Evolutionary conservation across 441 rosid genomes (phyloP), one percentile per base, ranked within the genome.

Genomic region (Adansonia grandidieri): DNA sequence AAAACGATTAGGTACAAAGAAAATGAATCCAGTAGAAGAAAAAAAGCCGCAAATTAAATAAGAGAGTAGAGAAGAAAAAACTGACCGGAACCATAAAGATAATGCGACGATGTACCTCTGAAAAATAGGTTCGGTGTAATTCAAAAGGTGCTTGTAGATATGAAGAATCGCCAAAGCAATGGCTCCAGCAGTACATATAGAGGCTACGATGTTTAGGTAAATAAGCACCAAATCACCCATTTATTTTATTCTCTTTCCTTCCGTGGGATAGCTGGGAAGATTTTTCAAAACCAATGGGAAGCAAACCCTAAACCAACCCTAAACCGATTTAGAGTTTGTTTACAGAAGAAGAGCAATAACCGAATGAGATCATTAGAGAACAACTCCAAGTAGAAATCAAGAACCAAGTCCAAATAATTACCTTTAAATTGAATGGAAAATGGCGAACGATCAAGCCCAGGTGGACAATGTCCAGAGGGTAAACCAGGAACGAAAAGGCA

Each of bases 81-180:
- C 98, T 85, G 17, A 96, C 98, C 74, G 98, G 99, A 73, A 95
- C 98, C 97, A 93, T 95, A 69, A 93, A 91, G 85, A 95, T 88
- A 63, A 94, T 94, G 74, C 97, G 94, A 94, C 98, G 20, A 93
- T 93, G 68, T 75, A 94, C 89, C 97, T 88, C 91, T 94, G 98
- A 71, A 91, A 96, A 79, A 92, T 94, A 64, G 98, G 98, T 73
- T 94, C 98, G 0, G 98, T 94, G 85, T 96, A 94, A 86, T 96
- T 96, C 78, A 91, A 44, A n/a, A 96, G 92, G 62, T 96, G 99
- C 82, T 89, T 85, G 82, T 94, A 96, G 62, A 96, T 93, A 79
- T 96, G 98, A 53, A 84, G 80, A 72, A 93, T 78, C 0, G 98
- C 97, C 87, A 93, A 82, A 28, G 85, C 82, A 76, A 90, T 91